Evolutionary conservation across 1,139 yeast genomes (phyloP).

Genomic region (Geotrichum cucujoidarum): DNA sequence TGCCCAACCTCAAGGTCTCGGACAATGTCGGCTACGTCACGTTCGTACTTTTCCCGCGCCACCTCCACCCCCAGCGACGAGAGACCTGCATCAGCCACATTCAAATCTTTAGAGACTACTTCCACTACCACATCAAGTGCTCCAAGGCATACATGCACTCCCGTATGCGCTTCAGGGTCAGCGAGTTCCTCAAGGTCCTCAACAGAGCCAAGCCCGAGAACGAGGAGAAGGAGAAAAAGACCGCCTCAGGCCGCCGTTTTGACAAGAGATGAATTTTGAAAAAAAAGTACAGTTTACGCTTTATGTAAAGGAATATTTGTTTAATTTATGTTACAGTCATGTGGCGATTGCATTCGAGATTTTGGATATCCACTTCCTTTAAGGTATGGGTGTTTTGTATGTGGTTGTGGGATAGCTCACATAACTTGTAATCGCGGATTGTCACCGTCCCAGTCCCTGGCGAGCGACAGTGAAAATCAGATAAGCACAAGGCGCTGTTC

Average conservation of each 20-base stretch:
- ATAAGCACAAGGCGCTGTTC: no score
- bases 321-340: no score
- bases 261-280: slow-evolving; percentile 32
- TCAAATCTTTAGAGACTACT: slow-evolving; percentile 87
- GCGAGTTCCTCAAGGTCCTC: slow-evolving; percentile 87
- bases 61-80: slow-evolving; percentile 65
- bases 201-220: slow-evolving; percentile 96
- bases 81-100: slow-evolving; percentile 85
- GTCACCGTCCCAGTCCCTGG: no score
- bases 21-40: slow-evolving; percentile 43
- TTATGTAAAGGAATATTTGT: no score
- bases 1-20: slow-evolving; percentile 31
- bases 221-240: slow-evolving; percentile 74
- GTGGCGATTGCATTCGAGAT: no score
- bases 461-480: no score
- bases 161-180: slow-evolving; percentile 93
- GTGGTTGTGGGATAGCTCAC: no score
- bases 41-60: slow-evolving; percentile 60
- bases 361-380: no score
- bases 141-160: slow-evolving; percentile 98
- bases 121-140: slow-evolving; percentile 97
- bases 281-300: no score
- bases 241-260: slow-evolving; percentile 80
- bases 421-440: no score
- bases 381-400: no score